Evolutionary conservation across 139 green algal genomes (phyloP), one percentile per base, ranked within the genome.

Genomic region (Micractinium sp.): DNA sequence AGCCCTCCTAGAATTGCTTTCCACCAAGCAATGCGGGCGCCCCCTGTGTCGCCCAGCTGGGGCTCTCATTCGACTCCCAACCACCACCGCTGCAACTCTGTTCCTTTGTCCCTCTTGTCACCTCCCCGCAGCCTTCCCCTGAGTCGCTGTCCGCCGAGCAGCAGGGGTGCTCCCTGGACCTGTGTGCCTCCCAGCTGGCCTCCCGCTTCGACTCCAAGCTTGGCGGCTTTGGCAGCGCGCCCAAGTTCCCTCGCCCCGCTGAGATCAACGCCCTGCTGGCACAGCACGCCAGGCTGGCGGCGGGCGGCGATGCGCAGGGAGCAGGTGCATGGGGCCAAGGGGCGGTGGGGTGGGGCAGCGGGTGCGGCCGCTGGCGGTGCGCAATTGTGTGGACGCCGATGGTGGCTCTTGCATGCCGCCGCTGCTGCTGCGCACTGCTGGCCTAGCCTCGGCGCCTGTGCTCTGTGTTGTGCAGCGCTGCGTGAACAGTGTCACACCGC

Each of bases 161-260:
- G 36, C 73, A 85, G 33, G 87, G 33, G 0, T 22, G 61, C 3
- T 86, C 88, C 33, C 89, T 95, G 3, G 85, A 92, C 39, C 47
- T 38, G 41, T 96, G 94, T 78, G 85, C 80, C 15, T 35, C 80
- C 31, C 67, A 92, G 89, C 89, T 97, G 47, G 79, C 67, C 31
- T 29, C 56, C 14, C 88, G 92, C 25, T 99, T 95, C 76, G 96
- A 98, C 76, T 29, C 82, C 0, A 61, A 91, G 75, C 87, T 86
- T 2, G 96, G 96, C 19, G 97, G 97, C 0, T 99, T 99, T 90
- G 96, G 97, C 18, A 66, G 60, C 3, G 93, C 97, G 2, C 97
- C 97, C 60, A 99, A 99, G 92, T 99, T 99, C 87, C 97, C 97
- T 0, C 92, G 97, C 5, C 96, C 96, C 0, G 92, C 90, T 3